A percentile compares a stretch with the other conserved stretches of the same genome.
Conservation (phyloP, 345 rosid genomes). For the Aegle marmelos region DNA sequence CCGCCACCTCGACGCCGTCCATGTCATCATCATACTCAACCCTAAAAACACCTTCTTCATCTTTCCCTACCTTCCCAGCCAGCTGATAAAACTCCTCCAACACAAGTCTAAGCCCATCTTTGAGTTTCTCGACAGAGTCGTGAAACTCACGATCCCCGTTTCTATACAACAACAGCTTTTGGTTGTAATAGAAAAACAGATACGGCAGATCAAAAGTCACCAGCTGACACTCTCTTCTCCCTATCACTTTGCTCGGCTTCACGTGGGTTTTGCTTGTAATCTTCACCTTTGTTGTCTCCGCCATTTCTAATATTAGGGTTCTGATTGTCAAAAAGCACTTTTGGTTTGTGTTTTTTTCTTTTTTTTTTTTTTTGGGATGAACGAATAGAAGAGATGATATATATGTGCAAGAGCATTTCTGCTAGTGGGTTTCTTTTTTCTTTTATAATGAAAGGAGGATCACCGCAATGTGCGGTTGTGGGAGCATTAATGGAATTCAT, state of each 20-base stretch:
- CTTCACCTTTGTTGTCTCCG: constrained; percentile 37
- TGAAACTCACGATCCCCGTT: constrained; percentile 15
- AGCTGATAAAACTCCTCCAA: constrained; percentile 80
- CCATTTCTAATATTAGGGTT: neutral
- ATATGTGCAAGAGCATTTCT: neutral
- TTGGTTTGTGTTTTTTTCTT: neutral
- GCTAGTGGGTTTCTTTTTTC: neutral
- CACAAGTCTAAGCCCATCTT: constrained; percentile 60
- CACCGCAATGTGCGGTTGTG: constrained; percentile 33
- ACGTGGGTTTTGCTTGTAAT: constrained; percentile 44
- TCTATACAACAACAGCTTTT: constrained; percentile 76
- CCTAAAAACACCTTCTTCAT: constrained; percentile 71
- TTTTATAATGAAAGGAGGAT: constrained; percentile 15
- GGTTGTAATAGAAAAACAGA: constrained; percentile 82
- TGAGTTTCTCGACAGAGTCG: constrained; percentile 62
- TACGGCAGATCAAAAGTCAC: constrained; percentile 93
- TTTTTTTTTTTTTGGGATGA: no score
- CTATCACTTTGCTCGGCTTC: constrained; percentile 57
- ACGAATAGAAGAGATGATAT: no score
- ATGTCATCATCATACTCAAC: constrained; percentile 73
- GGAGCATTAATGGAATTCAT: constrained; percentile 49
- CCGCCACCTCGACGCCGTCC: constrained; percentile 78
- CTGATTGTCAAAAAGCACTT: neutral
- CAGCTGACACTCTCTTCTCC: constrained; percentile 63
- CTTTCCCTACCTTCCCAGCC: constrained; percentile 78